These are phyloP conservation scores for Fusarium secorum DNA, from an alignment of 2,329 filamentous ascomycete species.

Conservation along the genomic window DNA sequence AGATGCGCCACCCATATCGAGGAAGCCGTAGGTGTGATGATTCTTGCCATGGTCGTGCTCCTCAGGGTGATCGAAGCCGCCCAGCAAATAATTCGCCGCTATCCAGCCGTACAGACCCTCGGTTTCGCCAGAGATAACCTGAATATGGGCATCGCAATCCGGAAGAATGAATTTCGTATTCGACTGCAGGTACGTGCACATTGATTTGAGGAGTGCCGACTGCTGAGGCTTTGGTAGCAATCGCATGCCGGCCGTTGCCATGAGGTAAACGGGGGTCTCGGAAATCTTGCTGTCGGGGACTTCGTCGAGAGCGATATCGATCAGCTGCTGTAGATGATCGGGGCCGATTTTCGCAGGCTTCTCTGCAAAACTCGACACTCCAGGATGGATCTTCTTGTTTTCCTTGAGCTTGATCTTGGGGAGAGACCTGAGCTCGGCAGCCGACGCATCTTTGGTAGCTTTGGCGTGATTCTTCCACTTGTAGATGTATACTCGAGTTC, in stretches of 20 bases:
- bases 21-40: conserved; percentile 94
- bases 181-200: conserved; percentile 81
- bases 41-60: conserved; percentile 82
- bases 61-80: conserved; percentile 82
- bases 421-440: conserved; percentile 64
- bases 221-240: conserved; percentile 79
- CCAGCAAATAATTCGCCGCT: conserved; percentile 92
- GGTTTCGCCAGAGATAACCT: conserved; percentile 94
- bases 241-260: conserved; percentile 95
- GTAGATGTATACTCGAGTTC: conserved; percentile 94
- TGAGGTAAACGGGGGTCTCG: conserved; percentile 91
- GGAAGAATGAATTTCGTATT: conserved; percentile 84
- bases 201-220: conserved; percentile 73
- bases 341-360: conserved; percentile 78
- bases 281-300: conserved; percentile 79
- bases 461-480: conserved; percentile 83
- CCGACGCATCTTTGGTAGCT: conserved; percentile 62
- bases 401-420: conserved; percentile 85
- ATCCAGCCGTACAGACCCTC: conserved; percentile 98
- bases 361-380: conserved; percentile 88
- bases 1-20: conserved; percentile 98
- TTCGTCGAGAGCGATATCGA: conserved; percentile 81
- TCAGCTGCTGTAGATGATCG: conserved; percentile 80
- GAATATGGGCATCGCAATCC: conserved; percentile 89
- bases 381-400: conserved; percentile 92